Evolutionary conservation across 345 rosid genomes (phyloP), one percentile per base, ranked within the genome.

Genomic region (Bretschneidera sinensis): DNA sequence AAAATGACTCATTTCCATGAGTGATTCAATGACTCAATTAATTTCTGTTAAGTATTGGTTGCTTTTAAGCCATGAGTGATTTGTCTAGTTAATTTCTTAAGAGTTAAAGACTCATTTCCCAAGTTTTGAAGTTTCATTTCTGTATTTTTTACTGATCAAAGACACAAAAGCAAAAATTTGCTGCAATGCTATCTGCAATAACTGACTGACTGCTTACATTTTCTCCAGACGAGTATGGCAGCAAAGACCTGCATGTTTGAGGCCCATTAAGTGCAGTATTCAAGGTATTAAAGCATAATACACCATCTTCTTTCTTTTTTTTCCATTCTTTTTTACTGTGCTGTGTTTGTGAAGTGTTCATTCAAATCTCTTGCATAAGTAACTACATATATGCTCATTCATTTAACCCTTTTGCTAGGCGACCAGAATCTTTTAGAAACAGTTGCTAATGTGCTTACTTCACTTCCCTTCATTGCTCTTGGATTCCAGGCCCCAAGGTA

Each of bases 401-500:
- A 54, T 51, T 64, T 49, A 24, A 33, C 18, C 7, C 28, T 60
- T 60, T 73, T 60, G 20, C 57, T 48, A 94, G 97, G 99, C 48
- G 99, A 94, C 71, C 75, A 54, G 60, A 69, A 74, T 70, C 49
- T 85, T 56, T 64, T 83, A 1, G 96, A 94, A 81, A 84, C 71
- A 15, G 81, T 73, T 64, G 97, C 88, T 17, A 94, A 90, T 70
- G 97, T 90, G 48, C 66, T 86, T 49, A 94, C 99, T 18, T 94
- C 99, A 8, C 84, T 94, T 71, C 99, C 99, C 63, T 94, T 94
- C 77, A 77, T 94, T 50, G 73, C 72, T 48, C 85, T 94, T 5
- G 99, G 99, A 21, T 59, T 94, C 62, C 96, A 90, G 39, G 83
- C 95, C 45, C 99, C 99, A 17, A 86, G 99, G 99, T 94, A 75